Conservation (phyloP, 2,329 filamentous ascomycete species). For the Aspergillus fumigatiaffinis region DNA sequence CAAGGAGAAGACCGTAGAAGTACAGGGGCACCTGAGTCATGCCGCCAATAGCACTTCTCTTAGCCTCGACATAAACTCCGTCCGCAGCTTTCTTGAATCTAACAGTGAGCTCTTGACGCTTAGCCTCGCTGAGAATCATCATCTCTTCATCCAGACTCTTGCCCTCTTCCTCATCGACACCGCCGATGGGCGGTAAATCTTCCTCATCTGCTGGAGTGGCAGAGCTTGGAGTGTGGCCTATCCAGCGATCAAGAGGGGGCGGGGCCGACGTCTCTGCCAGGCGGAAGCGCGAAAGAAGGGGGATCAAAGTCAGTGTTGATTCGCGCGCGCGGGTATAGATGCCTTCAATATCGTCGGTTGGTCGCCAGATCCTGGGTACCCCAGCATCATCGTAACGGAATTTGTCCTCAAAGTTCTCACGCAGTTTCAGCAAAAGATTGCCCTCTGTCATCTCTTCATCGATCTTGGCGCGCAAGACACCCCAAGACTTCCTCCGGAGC, state of each 20-base stretch:
- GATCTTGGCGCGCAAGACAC: slow-evolving; percentile 80
- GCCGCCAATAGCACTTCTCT: slow-evolving; percentile 91
- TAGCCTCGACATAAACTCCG: slow-evolving; percentile 96
- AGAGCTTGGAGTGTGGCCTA: slow-evolving; percentile 71
- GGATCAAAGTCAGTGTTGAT: slow-evolving; percentile 85
- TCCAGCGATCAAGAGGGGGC: slow-evolving; percentile 79
- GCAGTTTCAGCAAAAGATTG: slow-evolving; percentile 88
- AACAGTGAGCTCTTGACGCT: slow-evolving; percentile 85
- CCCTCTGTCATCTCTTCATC: slow-evolving; percentile 98
- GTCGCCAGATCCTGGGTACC: slow-evolving; percentile 93
- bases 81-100: slow-evolving; percentile 98
- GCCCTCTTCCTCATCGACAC: slow-evolving; percentile 89
- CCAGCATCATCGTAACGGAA: slow-evolving; percentile 96
- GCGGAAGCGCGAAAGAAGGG: slow-evolving; percentile 79
- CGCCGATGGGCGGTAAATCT: slow-evolving; percentile 81
- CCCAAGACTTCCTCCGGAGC: slow-evolving; percentile 90
- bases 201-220: slow-evolving; percentile 83
- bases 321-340: slow-evolving; percentile 89
- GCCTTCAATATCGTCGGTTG: slow-evolving; percentile 94
- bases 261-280: slow-evolving; percentile 69
- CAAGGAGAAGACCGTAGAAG: slow-evolving; percentile 85
- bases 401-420: slow-evolving; percentile 98
- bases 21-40: slow-evolving; percentile 92
- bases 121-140: slow-evolving; percentile 85
- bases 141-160: slow-evolving; percentile 96